Evolutionary conservation across 1,139 yeast genomes (phyloP), one percentile per base, ranked within the genome.

Genomic region (Lodderomyces parapsilosis): DNA sequence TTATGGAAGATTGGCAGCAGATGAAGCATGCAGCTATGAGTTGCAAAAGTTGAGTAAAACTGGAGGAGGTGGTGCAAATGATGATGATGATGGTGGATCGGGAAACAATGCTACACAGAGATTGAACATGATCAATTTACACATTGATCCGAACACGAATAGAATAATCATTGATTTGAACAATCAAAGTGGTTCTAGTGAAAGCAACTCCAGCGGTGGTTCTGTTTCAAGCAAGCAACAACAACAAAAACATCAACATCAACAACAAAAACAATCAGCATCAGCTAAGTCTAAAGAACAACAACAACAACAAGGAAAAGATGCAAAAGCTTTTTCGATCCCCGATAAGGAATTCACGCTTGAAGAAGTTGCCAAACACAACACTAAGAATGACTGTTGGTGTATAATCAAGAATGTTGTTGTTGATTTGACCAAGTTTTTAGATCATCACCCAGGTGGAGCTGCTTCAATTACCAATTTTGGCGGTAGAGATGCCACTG

Each of bases 401-500:
- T 85, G 89, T 40, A 82, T 87, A 8, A 80, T 91, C 46, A 84
- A 89, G 52, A 90, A 90, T 42, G 81, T 86, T 38, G 96, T 87
- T 28, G 83, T 89, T 59, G 89, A 93, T 60, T 75, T 91, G 51
- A 86, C 97, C 0, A 78, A 80, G 28, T 93, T 93, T 58, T 71
- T 87, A 45, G 71, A 80, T 19, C 73, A 80, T 38, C 99, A 93
- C 62, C 98, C 98, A 0, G 99, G 98, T 47, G 99, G 98, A 2
- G 77, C 76, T 48, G 73, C 74, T 23, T 81, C 91, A 23, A 81
- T 93, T 36, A 60, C 83, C 36, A 78, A 78, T 50, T 86, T 83
- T 57, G 97, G 96, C 3, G 98, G 98, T 13, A 83, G 82, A 56
- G 98, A 93, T 58, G 97, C 96, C 2, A 86, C 96, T 2, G 86